Base-by-base conservation (phyloP, 2,329 filamentous ascomycete species). In the Colletotrichum trifolii region DNA sequence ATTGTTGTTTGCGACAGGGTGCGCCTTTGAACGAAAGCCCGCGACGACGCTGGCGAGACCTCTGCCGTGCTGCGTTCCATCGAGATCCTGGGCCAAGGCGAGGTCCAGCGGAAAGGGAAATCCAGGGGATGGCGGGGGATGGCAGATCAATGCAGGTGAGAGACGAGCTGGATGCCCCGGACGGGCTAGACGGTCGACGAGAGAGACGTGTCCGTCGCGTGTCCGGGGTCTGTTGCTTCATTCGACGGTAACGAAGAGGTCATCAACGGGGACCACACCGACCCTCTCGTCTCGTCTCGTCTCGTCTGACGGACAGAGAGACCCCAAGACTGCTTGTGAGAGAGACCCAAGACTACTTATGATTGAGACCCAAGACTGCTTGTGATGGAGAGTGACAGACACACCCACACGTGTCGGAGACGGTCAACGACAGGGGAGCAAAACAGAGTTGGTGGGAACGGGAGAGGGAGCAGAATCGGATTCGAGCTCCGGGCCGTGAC, bases 401-500 rank as follows among this genome's bases (percentile, higher is more conserved):
- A 46, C 61, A 50, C 36, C 47, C 38, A 52, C 47, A 17, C 12
- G 60, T 7, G 43, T 64, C 38, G 55, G n/a, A 60, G 60, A 42
- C 57, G 45, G 50, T 43, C 55, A 53, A 38, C 50, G 12, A 11
- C 6, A 15, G 38, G 17, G 39, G 45, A 48, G 17, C 17, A 17
- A 17, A 17, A 17, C 35, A 17, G 11, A 58, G 17, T 35, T 39
- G 52, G 58, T 43, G 53, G 4, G 52, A 42, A 15, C 58, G 40
- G 42, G 35, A 46, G 45, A 43, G 42, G 42, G 53, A 57, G 48
- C 63, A 45, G 63, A 57, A 47, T 40, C 40, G 63, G 58, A 38
- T 17, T 48, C 6, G 40, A 43, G 42, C 33, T 33, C 60, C 58
- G 58, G 43, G 47, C 12, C 13, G 55, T 66, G 63, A 66, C 63